Conservation (phyloP, 2,329 filamentous ascomycete genomes). For the Alternaria sp. region DNA sequence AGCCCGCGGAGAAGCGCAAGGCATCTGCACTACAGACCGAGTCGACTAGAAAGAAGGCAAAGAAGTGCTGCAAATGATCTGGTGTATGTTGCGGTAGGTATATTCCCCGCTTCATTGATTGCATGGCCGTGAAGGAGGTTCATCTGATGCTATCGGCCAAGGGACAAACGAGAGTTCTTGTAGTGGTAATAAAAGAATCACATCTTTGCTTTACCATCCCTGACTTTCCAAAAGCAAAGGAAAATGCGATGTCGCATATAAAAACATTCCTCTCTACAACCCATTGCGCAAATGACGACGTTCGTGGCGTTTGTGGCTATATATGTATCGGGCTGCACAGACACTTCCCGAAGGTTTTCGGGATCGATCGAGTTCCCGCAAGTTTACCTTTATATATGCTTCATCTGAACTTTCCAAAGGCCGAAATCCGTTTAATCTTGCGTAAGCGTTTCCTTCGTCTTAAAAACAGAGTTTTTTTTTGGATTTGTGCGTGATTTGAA, state of each 20-base stretch:
- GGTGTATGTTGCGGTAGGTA: background rate
- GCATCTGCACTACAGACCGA: background rate
- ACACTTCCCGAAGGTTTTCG: background rate
- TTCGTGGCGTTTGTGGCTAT: background rate
- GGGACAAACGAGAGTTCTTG: background rate
- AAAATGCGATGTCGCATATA: background rate
- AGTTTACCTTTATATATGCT: background rate
- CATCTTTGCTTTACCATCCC: background rate
- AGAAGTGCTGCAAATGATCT: background rate
- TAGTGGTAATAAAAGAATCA: background rate
- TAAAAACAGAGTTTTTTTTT: background rate
- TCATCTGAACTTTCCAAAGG: background rate
- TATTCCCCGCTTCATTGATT: background rate
- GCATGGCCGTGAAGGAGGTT: too few relatives aligned
- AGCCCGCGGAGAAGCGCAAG: background rate
- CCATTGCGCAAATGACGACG: background rate
- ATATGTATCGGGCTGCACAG: background rate
- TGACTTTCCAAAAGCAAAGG: background rate
- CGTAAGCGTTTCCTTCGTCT: background rate
- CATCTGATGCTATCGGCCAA: background rate
- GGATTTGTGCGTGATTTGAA: background rate
- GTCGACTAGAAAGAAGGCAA: background rate
- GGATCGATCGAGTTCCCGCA: background rate
- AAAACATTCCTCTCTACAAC: background rate
- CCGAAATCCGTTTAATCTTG: too few relatives aligned